Evolutionary conservation across 129 eudicot species (phyloP).

Genomic region (Solidago caesia): DNA sequence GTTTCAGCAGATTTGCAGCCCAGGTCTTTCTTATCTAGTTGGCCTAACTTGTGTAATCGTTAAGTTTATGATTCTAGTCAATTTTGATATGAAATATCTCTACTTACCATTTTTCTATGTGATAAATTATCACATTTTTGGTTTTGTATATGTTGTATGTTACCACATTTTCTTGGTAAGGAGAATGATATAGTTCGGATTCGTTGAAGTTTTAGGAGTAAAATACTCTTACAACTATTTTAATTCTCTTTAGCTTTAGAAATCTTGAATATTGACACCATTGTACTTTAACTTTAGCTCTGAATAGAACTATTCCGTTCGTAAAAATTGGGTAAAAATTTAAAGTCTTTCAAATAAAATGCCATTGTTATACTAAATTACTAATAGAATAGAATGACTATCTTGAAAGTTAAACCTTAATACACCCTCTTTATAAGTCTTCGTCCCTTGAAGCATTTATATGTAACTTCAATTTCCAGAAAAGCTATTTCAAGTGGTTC

Average conservation of each 20-base stretch:
- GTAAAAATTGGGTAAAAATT: background rate
- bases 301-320: background rate
- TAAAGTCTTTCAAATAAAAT: background rate
- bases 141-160: too few relatives aligned
- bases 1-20: conserved; percentile 58
- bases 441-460: too few relatives aligned
- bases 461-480: conserved; percentile 36
- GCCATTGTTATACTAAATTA: too few relatives aligned
- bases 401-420: background rate
- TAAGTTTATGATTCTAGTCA: background rate
- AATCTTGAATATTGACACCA: background rate
- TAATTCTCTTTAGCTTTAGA: background rate
- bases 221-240: background rate
- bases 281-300: background rate
- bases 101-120: too few relatives aligned
- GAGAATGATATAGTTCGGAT: background rate
- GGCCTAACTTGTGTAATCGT: background rate
- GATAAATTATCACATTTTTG: too few relatives aligned
- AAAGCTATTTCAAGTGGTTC: conserved; percentile 50
- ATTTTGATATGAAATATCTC: conserved; percentile 6
- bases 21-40: conserved; percentile 42
- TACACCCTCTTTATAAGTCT: too few relatives aligned
- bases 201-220: background rate
- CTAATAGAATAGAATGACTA: background rate
- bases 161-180: too few relatives aligned